These are phyloP conservation scores for Margaritispora aquatica DNA, from an alignment of 495 filamentous ascomycete species.

Conservation along the genomic window DNA sequence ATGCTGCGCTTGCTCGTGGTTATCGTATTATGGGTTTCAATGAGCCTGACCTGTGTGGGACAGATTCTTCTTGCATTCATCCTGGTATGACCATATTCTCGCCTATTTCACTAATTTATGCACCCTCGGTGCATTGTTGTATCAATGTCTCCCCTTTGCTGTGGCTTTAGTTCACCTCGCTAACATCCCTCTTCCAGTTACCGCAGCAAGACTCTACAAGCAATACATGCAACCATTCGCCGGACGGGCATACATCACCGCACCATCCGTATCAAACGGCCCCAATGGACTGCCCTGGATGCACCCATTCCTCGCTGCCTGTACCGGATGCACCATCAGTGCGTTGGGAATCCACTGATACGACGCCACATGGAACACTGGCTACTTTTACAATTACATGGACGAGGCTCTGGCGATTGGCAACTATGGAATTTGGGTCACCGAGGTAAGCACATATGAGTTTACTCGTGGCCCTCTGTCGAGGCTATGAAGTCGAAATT, in stretches of 20 bases:
- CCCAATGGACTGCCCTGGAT: conserved; percentile 56
- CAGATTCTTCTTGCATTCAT: conserved; percentile 14
- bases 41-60: conserved; percentile 57
- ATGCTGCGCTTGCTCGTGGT: conserved; percentile 33
- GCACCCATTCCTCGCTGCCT: conserved; percentile 47
- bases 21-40: conserved; percentile 73
- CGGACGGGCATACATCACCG: conserved; percentile 55
- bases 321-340: conserved; percentile 51
- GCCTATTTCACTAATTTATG: conserved; percentile 48
- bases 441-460: conserved; percentile 75
- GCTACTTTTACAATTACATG: conserved; percentile 52
- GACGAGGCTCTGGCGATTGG: conserved; percentile 42
- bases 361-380: conserved; percentile 33
- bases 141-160: not conserved
- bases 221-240: conserved; percentile 63
- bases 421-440: conserved; percentile 63
- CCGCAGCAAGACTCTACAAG: conserved; percentile 37
- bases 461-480: no score
- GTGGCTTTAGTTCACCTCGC: no score
- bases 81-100: conserved; percentile 55
- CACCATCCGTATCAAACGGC: conserved; percentile 72
- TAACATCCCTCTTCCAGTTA: not conserved
- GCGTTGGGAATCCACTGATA: conserved; percentile 71
- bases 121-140: no score
- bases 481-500: not conserved